These are phyloP conservation scores for Chrysoporthe cubensis DNA, from an alignment of 2,329 filamentous ascomycete species.

Conservation along the genomic window DNA sequence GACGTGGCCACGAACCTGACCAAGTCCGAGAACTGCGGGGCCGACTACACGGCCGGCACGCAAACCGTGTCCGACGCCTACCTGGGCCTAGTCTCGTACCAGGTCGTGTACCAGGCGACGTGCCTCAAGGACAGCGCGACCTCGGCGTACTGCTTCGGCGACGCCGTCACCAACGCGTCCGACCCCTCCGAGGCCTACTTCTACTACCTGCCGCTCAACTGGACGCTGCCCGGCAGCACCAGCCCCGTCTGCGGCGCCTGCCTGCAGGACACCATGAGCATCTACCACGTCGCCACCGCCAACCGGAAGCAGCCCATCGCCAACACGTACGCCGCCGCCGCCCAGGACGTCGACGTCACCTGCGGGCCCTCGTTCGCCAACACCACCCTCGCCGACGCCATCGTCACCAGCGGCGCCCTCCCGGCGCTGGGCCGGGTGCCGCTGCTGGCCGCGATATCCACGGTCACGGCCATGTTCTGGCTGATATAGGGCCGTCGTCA, in stretches of 20 bases:
- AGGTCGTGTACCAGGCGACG: constrained; percentile 76
- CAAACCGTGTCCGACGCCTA: constrained; percentile 75
- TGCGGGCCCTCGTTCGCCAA: constrained; percentile 65
- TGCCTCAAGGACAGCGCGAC: constrained; percentile 73
- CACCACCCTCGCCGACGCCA: constrained; percentile 50
- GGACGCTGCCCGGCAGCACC: constrained; percentile 66
- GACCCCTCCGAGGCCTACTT: constrained; percentile 75
- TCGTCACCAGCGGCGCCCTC: constrained; percentile 32
- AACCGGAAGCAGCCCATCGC: constrained; percentile 70
- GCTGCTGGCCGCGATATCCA: background rate
- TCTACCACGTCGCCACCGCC: constrained; percentile 72
- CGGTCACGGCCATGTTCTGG: constrained; percentile 18
- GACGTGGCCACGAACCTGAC: constrained; percentile 69
- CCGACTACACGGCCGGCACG: constrained; percentile 70
- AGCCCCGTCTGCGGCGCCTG: constrained; percentile 78
- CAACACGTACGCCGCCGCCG: constrained; percentile 71
- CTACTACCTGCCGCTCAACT: constrained; percentile 84
- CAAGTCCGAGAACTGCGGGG: constrained; percentile 65
- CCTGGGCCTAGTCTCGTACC: constrained; percentile 75
- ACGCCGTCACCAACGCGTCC: constrained; percentile 77
- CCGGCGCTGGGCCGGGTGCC: background rate
- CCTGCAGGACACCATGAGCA: constrained; percentile 77
- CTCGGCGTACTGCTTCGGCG: constrained; percentile 78
- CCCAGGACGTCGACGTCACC: constrained; percentile 70
- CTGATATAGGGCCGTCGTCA: background rate